Evolutionary conservation across 768 basidiomycete species (phyloP).

Genomic region (Mycena filopes): DNA sequence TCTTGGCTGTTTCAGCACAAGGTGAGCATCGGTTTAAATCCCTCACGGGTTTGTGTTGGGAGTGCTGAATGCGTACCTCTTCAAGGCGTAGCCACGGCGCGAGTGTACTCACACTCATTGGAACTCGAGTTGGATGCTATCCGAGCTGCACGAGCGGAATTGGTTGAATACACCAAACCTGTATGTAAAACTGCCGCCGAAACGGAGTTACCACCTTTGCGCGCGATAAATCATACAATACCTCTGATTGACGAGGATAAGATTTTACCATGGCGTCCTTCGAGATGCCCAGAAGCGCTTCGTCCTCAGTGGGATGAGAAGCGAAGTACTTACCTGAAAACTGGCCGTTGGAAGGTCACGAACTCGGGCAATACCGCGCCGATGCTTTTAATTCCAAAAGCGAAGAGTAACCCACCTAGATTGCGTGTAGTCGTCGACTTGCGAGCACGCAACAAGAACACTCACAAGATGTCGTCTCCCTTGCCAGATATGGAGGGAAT

Average conservation of each 20-base stretch:
- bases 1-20: constrained; percentile 40
- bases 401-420: background rate
- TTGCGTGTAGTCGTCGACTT: constrained; percentile 10
- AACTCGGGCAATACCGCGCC: constrained; percentile 1
- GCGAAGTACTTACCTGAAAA: constrained; percentile 1
- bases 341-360: constrained; percentile 6
- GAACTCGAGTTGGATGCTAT: background rate
- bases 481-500: constrained; percentile 15
- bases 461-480: constrained; percentile 7
- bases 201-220: constrained; percentile 39
- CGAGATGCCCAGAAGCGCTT: constrained; percentile 37
- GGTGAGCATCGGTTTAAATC: constrained; percentile 34
- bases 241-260: constrained; percentile 40
- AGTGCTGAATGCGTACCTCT: constrained; percentile 27
- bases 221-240: constrained; percentile 42
- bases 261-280: constrained; percentile 37
- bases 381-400: constrained; percentile 11
- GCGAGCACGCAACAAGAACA: constrained; percentile 6
- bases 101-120: constrained; percentile 9
- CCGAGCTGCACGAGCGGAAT: background rate
- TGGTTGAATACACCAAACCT: constrained; percentile 23
- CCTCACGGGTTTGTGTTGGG: constrained; percentile 28
- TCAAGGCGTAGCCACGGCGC: constrained; percentile 20
- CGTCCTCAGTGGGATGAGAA: constrained; percentile 11
- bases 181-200: constrained; percentile 37